Conservation (phyloP, 148 eudicot species). For the Vaccinium darrowii region DNA sequence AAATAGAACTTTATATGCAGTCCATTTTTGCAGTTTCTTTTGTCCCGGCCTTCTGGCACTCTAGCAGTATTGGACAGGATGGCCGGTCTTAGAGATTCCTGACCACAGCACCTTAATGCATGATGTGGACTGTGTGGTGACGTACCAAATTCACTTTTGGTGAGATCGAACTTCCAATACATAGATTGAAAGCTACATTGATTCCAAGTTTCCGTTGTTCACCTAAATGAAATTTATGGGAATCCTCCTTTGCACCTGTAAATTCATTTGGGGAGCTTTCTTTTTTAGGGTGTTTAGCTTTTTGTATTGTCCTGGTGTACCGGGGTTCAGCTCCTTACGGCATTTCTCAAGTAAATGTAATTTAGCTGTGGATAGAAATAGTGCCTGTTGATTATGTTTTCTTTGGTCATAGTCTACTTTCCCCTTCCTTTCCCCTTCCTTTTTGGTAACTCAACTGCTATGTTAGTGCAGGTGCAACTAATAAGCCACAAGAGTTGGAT, state of each 20-base stretch:
- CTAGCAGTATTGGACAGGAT: neutral
- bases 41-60: neutral
- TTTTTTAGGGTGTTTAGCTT: neutral
- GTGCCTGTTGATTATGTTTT: neutral
- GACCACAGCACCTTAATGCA: neutral
- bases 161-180: neutral
- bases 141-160: neutral
- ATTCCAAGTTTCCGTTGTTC: neutral
- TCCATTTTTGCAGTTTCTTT: neutral
- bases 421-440: neutral
- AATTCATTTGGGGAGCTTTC: neutral
- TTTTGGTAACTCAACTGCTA: conserved; percentile 8
- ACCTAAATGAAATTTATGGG: neutral
- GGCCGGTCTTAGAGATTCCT: neutral
- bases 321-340: neutral
- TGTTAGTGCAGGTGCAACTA: conserved; percentile 79
- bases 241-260: neutral
- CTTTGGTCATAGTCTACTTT: neutral
- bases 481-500: conserved; percentile 95
- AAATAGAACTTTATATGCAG: neutral
- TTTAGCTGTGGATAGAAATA: neutral
- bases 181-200: neutral
- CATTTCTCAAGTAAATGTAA: neutral
- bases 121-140: too few relatives aligned
- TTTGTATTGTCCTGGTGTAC: too few relatives aligned